These are phyloP conservation scores for Phaffomyces thermotolerans DNA, from an alignment of 805 yeast species.

Conservation along the genomic window DNA sequence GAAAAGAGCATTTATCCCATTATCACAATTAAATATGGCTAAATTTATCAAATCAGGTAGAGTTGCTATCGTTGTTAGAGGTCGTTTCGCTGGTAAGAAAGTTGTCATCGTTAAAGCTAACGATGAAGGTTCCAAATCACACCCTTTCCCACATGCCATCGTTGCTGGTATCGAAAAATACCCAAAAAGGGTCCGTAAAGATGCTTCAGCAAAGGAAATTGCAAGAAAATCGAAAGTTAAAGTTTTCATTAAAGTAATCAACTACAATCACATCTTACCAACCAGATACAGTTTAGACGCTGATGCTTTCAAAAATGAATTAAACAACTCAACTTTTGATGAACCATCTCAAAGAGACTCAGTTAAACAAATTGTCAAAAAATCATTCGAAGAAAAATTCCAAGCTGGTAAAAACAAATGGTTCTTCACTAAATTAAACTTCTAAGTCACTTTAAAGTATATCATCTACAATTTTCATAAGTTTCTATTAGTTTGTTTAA, in stretches of 20 bases:
- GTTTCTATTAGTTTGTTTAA: neutral
- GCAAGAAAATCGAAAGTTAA: conserved; percentile 97
- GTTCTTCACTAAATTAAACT: conserved; percentile 98
- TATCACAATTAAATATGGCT: conserved; percentile 56
- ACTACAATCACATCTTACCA: conserved; percentile 99
- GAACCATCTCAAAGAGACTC: conserved; percentile 98
- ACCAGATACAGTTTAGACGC: conserved; percentile 98
- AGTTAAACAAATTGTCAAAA: conserved; percentile 97
- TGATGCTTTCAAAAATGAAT: conserved; percentile 86
- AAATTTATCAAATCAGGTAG: conserved; percentile 97
- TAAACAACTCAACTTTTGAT: conserved; percentile 87
- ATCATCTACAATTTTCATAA: conserved; percentile 10
- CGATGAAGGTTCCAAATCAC: conserved; percentile 98
- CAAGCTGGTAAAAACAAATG: conserved; percentile 99
- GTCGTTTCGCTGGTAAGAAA: conserved; percentile 99
- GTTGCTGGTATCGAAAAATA: conserved; percentile 99
- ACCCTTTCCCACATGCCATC: conserved; percentile 98
- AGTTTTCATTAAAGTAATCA: conserved; percentile 98
- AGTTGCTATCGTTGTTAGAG: conserved; percentile 99
- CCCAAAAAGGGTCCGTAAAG: conserved; percentile 94
- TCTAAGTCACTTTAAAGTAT: conserved; percentile 50
- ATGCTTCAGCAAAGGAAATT: conserved; percentile 91
- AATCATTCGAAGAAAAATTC: conserved; percentile 99
- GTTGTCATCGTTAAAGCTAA: conserved; percentile 97
- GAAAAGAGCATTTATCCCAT: conserved; percentile 6